Conservation (phyloP, 1,139 yeast species). For the Geotrichum klebahnii region DNA sequence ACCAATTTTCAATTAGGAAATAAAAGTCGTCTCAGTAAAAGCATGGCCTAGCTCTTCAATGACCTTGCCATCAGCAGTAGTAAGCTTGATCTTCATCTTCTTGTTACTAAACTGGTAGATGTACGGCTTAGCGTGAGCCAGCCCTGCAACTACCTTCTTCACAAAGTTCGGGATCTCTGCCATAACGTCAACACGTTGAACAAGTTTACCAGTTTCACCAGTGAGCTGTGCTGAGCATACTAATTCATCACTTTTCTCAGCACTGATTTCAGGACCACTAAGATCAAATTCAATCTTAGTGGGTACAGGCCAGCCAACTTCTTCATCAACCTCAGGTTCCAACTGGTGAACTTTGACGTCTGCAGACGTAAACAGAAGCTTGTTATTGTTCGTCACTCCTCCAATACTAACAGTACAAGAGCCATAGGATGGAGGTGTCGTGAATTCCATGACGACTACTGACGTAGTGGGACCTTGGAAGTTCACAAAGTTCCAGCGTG, state of each 20-base stretch:
- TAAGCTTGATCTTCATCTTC: slow-evolving; percentile 37
- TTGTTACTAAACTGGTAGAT: slow-evolving; percentile 80
- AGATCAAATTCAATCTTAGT: slow-evolving; percentile 57
- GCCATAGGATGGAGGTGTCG: slow-evolving; percentile 88
- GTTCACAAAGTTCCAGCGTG: slow-evolving; percentile 89
- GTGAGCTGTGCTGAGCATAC: slow-evolving; percentile 36
- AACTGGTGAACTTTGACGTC: slow-evolving; percentile 63
- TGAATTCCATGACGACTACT: slow-evolving; percentile 89
- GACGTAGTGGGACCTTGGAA: slow-evolving; percentile 74
- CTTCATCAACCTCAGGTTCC: slow-evolving; percentile 54
- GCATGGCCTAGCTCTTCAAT: slow-evolving; percentile 59
- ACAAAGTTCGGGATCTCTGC: slow-evolving; percentile 93
- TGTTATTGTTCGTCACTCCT: slow-evolving; percentile 60
- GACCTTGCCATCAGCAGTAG: slow-evolving; percentile 32
- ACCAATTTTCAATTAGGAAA: slow-evolving; percentile 29
- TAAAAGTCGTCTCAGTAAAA: slow-evolving; percentile 78
- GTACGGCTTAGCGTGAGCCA: slow-evolving; percentile 92
- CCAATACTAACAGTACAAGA: slow-evolving; percentile 77
- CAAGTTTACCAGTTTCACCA: slow-evolving; percentile 44
- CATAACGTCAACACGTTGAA: slow-evolving; percentile 95
- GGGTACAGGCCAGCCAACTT: slow-evolving; percentile 92
- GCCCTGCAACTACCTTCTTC: slow-evolving; percentile 87
- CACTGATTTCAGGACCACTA: slow-evolving; percentile 45
- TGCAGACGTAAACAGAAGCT: slow-evolving; percentile 61
- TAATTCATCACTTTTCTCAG: slow-evolving; percentile 41